Evolutionary conservation across 2,329 filamentous ascomycete species (phyloP).

Genomic region (Ampelomyces quisqualis): DNA sequence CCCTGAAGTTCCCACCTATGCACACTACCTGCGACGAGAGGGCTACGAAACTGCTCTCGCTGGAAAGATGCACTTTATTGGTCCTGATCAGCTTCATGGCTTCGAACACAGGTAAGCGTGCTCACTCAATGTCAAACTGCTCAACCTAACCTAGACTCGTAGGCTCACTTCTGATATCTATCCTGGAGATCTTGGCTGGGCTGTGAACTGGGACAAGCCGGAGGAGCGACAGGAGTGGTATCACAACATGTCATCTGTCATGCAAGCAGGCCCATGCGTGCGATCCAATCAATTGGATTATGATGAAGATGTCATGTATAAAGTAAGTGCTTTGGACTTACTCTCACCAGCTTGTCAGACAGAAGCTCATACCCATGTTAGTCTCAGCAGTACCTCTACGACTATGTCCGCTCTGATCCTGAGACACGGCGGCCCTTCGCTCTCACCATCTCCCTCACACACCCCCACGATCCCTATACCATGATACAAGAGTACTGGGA

Average conservation of each 20-base stretch:
- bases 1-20: conserved; percentile 85
- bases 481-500: conserved; percentile 95
- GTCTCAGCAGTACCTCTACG: conserved; percentile 84
- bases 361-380: conserved; percentile 16
- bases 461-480: conserved; percentile 92
- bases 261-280: conserved; percentile 84
- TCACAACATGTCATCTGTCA: conserved; percentile 90
- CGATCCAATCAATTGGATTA: conserved; percentile 95
- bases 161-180: conserved; percentile 95
- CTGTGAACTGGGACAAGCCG: conserved; percentile 92
- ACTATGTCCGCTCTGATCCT: conserved; percentile 79
- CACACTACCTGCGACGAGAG: conserved; percentile 80
- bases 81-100: conserved; percentile 84
- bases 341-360: not conserved
- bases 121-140: not conserved
- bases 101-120: conserved; percentile 66
- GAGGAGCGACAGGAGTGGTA: conserved; percentile 83
- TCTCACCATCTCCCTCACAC: conserved; percentile 87
- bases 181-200: conserved; percentile 91
- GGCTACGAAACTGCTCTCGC: conserved; percentile 90
- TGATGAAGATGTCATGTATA: conserved; percentile 94
- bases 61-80: conserved; percentile 97
- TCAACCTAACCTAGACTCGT: not conserved
- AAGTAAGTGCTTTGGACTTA: conserved; percentile 40
- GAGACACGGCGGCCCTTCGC: conserved; percentile 72